Evolutionary conservation across 2,329 filamentous ascomycete species (phyloP).

Genomic region (Cercospora beticola): DNA sequence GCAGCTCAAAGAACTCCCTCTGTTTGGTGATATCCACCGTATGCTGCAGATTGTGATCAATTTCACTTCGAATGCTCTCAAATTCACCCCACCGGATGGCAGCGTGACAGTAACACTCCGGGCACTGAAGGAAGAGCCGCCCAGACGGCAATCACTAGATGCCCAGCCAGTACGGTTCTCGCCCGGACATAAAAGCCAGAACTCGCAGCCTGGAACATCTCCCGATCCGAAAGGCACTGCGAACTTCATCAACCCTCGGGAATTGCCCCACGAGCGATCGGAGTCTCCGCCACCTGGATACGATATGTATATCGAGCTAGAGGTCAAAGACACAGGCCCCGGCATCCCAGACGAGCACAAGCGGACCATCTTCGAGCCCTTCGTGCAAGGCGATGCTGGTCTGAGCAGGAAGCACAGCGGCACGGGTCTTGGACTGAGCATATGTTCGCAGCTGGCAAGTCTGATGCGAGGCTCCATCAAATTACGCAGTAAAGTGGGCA

Average conservation of each 20-base stretch:
- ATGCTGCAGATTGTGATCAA: conserved; percentile 91
- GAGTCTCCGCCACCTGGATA: conserved; percentile 56
- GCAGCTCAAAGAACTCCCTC: conserved; percentile 74
- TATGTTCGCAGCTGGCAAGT: conserved; percentile 79
- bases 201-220: not conserved
- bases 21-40: conserved; percentile 87
- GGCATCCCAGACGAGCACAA: conserved; percentile 79
- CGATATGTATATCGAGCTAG: conserved; percentile 75
- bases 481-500: conserved; percentile 68
- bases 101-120: conserved; percentile 73
- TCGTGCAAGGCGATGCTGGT: conserved; percentile 85
- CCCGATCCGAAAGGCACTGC: conserved; percentile 18
- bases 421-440: conserved; percentile 82
- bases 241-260: conserved; percentile 23
- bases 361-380: conserved; percentile 85
- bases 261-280: conserved; percentile 15
- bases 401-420: conserved; percentile 90
- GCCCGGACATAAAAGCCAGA: not conserved
- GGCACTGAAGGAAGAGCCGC: conserved; percentile 60
- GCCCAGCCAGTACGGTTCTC: not conserved
- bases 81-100: conserved; percentile 79
- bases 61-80: conserved; percentile 85
- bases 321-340: conserved; percentile 83
- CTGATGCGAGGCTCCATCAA: conserved; percentile 79
- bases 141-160: conserved; percentile 8